Evolutionary conservation across 1,284 basidiomycete genomes (phyloP), one percentile per base, ranked within the genome.

Genomic region (Vanrija sp.): DNA sequence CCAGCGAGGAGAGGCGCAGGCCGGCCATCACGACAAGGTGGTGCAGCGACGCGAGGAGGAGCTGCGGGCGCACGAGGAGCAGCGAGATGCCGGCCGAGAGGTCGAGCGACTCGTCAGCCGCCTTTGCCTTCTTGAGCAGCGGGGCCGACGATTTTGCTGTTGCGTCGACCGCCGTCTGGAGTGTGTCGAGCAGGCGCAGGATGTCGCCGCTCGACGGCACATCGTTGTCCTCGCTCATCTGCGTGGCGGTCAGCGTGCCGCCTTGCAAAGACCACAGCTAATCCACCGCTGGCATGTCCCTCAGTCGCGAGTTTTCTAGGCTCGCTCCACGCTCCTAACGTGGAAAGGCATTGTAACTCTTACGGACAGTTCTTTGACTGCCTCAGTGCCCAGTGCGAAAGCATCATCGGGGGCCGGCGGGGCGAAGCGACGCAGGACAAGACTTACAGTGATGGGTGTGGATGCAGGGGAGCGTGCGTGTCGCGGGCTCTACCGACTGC

Each of bases 41-140:
- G 54, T 95, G 92, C 8, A 97, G 79, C 71, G 97, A 97, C 1
- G 87, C 87, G 12, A 98, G 78, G 62, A 97, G 82, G 14, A 89
- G 75, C 55, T 94, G 85, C 63, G 94, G 88, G 75, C 97, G 95
- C 54, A 94, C 78, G 3, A 89, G 88, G 16, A 98, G 81, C 2
- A 98, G 81, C 0, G 95, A 97, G 59, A 98, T 90, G 26, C 95
- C 95, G 26, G 88, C 81, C 57, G 82, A 82, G 29, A 83, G 84
- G 63, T 90, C 83, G 23, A 88, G 75, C 42, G 83, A 80, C 46
- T 79, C 45, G 44, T 75, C 73, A 3, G 58, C 49, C 9, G 61
- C 59, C 49, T 59, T 61, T 5, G 65, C 76, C 75, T 74, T 70
- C 43, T 62, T 65, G n/a, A 74, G 53, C 28, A 77, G 55, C 5